Base-by-base conservation (phyloP, 2,329 filamentous ascomycete genomes). In the Hymenoscyphus repandus region DNA sequence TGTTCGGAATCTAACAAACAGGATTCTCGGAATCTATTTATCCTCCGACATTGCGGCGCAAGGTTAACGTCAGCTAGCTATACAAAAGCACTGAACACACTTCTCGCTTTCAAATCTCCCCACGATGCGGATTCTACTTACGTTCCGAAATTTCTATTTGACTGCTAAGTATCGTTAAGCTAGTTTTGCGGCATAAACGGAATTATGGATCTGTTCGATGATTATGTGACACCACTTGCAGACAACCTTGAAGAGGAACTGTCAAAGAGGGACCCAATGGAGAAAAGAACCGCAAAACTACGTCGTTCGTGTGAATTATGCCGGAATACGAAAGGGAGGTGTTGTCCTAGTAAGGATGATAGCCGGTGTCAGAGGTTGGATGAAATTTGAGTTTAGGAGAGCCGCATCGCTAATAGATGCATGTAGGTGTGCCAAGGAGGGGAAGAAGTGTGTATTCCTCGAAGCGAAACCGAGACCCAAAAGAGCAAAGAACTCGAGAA, bases 281-380 rank as follows among this genome's bases (percentile, higher is more conserved):
- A 48, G 13, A 48, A 36, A 36, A 39, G 22, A 33, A 15, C 12
- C 5, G 40, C 27, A 12, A 55, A 53, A 32, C 33, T 58, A 5
- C 54, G 57, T 13, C 53, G 50, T 5, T 58, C 77, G 17, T 80
- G 77, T 50, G 77, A 80, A 62, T 74, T 75, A 2, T 80, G 78
- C 55, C 68, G 78, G 48, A 69, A 66, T 10, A 74, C 76, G 50
- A 81, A 80, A 66, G 69, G 78, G 18, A 77, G 74, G 50, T 81
- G 78, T 56, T 72, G 73, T 53, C 65, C 73, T 4, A 74, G 74
- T 51, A 68, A 69, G 22, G 72, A 74, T 57, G 64, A 70, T 2
- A 71, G 70, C 10, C 74, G 77, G 30, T 81, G 78, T 60, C 73
- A 71, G 63, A 74, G 74, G 77, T 79, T 68, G 57, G 66, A 79